Conservation (phyloP, 441 rosid species). For the Aquilaria agallochum region DNA sequence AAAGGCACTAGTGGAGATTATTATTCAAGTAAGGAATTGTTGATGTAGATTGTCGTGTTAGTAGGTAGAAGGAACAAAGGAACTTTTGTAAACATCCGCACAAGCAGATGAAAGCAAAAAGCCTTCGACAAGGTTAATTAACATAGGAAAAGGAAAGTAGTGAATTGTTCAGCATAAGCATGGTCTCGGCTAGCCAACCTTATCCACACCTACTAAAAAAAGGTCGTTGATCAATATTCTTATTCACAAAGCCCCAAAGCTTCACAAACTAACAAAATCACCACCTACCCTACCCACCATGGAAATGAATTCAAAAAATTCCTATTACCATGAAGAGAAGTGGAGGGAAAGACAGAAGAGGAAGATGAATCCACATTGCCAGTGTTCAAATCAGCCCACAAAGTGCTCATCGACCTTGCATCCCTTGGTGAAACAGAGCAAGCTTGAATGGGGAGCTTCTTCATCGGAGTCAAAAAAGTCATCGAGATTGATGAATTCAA, state of each 20-base stretch:
- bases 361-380: constrained; percentile 52
- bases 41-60: too few species aligned
- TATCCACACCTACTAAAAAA: constrained; percentile 17
- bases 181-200: constrained; percentile 22
- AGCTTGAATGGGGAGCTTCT: constrained; percentile 70
- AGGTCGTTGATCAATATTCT: constrained; percentile 3
- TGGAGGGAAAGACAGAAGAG: constrained; percentile 55
- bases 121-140: constrained; percentile 13
- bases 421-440: constrained; percentile 60
- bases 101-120: constrained; percentile 19
- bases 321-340: constrained; percentile 72
- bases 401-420: constrained; percentile 44
- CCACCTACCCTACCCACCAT: neutral
- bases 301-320: constrained; percentile 4
- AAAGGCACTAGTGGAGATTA: too few species aligned
- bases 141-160: constrained; percentile 12
- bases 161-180: constrained; percentile 22
- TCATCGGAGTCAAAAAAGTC: constrained; percentile 79
- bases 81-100: constrained; percentile 11
- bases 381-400: constrained; percentile 44
- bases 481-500: constrained; percentile 20
- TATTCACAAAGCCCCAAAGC: constrained; percentile 18
- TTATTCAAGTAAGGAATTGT: too few species aligned
- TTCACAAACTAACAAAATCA: constrained; percentile 3
- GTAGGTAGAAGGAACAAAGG: too few species aligned